These are phyloP conservation scores for Trichophyton schoenleinii DNA, from an alignment of 2,329 filamentous ascomycete genomes.

Conservation along the genomic window DNA sequence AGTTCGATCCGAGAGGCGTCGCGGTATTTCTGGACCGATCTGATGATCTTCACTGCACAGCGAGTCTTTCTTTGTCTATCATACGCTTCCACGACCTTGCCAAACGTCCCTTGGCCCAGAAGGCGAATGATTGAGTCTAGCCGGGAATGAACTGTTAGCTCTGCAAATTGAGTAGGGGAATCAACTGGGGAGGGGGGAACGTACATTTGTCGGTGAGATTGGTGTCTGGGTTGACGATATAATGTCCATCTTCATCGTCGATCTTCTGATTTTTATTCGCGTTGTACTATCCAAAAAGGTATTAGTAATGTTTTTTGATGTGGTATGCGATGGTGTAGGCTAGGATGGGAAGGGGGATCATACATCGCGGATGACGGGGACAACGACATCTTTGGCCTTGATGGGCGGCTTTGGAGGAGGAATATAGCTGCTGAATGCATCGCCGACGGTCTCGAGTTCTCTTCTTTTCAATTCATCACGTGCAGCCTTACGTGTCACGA, in stretches of 20 bases:
- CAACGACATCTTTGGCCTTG: conserved; percentile 70
- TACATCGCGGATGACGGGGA: conserved; percentile 49
- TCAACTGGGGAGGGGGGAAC: conserved; percentile 26
- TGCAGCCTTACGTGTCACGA: conserved; percentile 60
- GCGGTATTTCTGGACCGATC: conserved; percentile 94
- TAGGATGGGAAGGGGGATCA: conserved; percentile 19
- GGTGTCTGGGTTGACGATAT: conserved; percentile 79
- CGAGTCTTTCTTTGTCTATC: conserved; percentile 65
- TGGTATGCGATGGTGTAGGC: neutral
- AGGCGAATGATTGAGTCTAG: conserved; percentile 78
- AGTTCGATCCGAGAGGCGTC: conserved; percentile 93
- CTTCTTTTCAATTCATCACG: conserved; percentile 71
- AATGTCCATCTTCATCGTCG: conserved; percentile 94
- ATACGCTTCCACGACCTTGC: conserved; percentile 89
- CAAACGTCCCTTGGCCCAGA: conserved; percentile 92
- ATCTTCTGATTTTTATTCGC: conserved; percentile 53
- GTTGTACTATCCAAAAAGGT: conserved; percentile 27
- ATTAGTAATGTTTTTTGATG: no score
- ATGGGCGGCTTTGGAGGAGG: conserved; percentile 79
- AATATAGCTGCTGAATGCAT: conserved; percentile 66
- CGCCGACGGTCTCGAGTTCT: conserved; percentile 57
- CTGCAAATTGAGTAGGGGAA: neutral
- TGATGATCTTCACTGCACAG: conserved; percentile 95
- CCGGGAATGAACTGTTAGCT: conserved; percentile 7
- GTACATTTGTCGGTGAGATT: conserved; percentile 80